A percentile compares a stretch with the other conserved stretches of the same genome.
phyloP scores from a whole-genome alignment of 1,139 yeast genomes.

The Kluyveromyces sp. region DNA sequence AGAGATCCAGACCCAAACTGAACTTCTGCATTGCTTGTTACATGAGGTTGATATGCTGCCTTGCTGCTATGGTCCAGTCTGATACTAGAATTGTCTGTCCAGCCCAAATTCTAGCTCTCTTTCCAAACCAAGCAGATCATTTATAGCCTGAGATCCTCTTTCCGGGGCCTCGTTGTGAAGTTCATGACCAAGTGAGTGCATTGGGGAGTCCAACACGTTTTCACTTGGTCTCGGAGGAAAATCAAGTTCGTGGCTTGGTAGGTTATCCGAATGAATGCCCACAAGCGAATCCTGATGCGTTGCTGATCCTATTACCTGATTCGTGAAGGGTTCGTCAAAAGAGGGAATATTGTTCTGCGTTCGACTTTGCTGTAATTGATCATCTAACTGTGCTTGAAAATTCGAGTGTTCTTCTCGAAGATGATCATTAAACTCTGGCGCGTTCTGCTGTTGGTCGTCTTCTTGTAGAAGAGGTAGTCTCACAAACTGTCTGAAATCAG shows the following conservation, averaged over 20 bases:
- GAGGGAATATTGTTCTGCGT: conserved; percentile 7
- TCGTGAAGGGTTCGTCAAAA: conserved; percentile 18
- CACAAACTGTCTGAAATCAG: conserved; percentile 71
- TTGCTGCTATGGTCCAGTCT: not conserved
- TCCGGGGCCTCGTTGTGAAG: conserved; percentile 9
- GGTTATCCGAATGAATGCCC: conserved; percentile 36
- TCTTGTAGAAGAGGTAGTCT: conserved; percentile 49
- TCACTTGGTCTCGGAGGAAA: conserved; percentile 40
- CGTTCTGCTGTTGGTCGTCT: conserved; percentile 17
- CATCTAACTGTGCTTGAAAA: conserved; percentile 11
- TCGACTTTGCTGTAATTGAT: not conserved
- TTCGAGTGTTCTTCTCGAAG: conserved; percentile 16
- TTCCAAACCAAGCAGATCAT: conserved; percentile 41
- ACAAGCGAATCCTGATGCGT: conserved; percentile 24
- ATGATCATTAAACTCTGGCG: conserved; percentile 18
- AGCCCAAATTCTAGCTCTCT: conserved; percentile 54
- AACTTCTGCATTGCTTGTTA: too few species aligned
- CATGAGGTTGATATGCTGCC: not conserved
- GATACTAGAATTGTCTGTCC: conserved; percentile 36
- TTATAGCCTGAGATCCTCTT: conserved; percentile 19
- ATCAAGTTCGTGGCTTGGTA: conserved; percentile 37
- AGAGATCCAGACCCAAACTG: too few species aligned
- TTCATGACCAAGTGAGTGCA: conserved; percentile 13
- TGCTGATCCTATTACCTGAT: conserved; percentile 21
- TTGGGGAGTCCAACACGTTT: conserved; percentile 26